phyloP scores from a whole-genome alignment of 2,329 filamentous ascomycete genomes.

The Coniochaeta prunicola region DNA sequence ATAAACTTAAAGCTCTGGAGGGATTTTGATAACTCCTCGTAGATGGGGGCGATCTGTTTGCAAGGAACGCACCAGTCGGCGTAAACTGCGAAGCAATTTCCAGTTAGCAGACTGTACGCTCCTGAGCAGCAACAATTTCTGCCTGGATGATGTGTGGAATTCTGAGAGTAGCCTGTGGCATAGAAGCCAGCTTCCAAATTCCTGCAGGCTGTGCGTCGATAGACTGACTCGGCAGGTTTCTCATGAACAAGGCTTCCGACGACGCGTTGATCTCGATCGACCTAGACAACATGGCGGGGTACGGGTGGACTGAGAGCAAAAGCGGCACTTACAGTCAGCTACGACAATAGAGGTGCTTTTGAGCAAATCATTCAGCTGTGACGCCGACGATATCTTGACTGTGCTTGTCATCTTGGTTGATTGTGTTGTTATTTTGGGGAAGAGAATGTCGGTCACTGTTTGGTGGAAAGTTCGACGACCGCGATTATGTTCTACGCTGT shows the following conservation, averaged over 20 bases:
- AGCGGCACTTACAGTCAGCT: constrained; percentile 67
- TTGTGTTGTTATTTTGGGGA: not conserved
- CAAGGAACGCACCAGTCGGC: constrained; percentile 83
- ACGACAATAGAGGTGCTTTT: constrained; percentile 72
- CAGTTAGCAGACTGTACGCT: constrained; percentile 17
- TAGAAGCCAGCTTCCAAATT: not conserved
- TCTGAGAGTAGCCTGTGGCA: not conserved
- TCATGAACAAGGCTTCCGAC: not conserved
- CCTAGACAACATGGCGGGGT: constrained; percentile 11
- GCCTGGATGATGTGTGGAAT: not conserved
- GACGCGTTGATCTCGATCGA: not conserved
- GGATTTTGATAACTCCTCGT: constrained; percentile 65
- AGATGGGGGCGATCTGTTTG: constrained; percentile 75
- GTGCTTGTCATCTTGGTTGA: constrained; percentile 19
- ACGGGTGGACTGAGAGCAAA: constrained; percentile 15
- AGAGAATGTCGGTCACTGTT: not conserved
- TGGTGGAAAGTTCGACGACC: not conserved
- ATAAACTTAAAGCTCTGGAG: constrained; percentile 66
- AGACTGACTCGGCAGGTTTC: not conserved
- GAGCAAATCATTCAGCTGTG: constrained; percentile 62
- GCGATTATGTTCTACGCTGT: not conserved
- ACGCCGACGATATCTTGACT: constrained; percentile 34
- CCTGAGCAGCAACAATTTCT: not conserved
- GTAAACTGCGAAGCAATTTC: constrained; percentile 57
- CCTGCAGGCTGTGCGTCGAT: not conserved